A percentile compares a stretch with the other conserved stretches of the same genome.
phyloP scores from a whole-genome alignment of 176 grass and related monocot genomes.

The Otatea glauca region DNA sequence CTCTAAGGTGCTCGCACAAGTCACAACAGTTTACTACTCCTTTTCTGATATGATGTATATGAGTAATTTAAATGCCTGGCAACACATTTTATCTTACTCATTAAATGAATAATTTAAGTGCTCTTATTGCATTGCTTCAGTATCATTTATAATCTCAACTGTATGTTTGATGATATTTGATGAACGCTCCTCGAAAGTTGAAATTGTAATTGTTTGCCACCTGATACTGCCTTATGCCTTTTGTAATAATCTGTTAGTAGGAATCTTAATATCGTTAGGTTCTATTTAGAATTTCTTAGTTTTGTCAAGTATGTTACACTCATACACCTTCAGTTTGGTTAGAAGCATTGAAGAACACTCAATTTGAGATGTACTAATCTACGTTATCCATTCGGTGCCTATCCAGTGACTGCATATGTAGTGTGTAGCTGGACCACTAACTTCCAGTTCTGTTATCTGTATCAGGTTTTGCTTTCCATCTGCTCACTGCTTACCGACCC shows the following conservation, averaged over 20 bases:
- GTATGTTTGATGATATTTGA: background rate
- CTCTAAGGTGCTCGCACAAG: conserved; percentile 46
- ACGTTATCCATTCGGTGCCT: background rate
- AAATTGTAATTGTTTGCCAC: background rate
- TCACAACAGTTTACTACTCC: background rate
- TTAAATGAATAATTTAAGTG: conserved; percentile 8
- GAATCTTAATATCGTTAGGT: background rate
- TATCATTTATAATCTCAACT: background rate
- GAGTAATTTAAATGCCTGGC: background rate
- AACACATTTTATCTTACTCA: background rate
- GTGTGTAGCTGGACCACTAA: background rate
- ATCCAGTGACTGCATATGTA: background rate
- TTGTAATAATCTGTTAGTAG: background rate
- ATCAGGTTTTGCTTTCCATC: conserved; percentile 73
- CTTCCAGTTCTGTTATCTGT: background rate
- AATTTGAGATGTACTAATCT: background rate
- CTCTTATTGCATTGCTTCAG: background rate
- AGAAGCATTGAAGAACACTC: background rate
- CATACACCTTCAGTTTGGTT: background rate
- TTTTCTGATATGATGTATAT: conserved; percentile 1
- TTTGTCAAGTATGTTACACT: background rate
- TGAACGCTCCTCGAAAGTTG: background rate
- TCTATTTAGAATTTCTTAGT: background rate
- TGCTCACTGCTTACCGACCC: conserved; percentile 73
- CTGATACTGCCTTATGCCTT: background rate